Evolutionary conservation across 208 protist species (phyloP).

Genomic region (Trichomonas tenax): DNA sequence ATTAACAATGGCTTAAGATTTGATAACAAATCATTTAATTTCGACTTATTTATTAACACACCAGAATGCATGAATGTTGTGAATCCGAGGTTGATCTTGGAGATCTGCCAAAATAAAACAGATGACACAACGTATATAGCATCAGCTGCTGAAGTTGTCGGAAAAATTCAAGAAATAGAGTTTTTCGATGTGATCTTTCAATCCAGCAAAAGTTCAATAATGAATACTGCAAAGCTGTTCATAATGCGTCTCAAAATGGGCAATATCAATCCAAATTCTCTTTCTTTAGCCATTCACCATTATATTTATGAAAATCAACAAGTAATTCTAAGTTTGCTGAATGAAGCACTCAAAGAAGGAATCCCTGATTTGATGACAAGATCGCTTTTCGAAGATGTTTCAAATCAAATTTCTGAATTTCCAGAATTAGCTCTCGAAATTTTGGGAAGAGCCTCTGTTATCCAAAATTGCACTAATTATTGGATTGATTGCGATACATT

Average conservation of each 20-base stretch:
- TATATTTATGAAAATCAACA: not conserved
- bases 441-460: not conserved
- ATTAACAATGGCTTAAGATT: not conserved
- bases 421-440: not conserved
- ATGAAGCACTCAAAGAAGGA: not conserved
- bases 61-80: not conserved
- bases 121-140: not conserved
- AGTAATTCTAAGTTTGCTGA: not conserved
- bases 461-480: not conserved
- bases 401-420: not conserved
- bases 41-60: not conserved
- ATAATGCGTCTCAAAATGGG: not conserved
- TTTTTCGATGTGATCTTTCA: not conserved
- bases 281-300: not conserved
- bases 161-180: not conserved
- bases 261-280: not conserved
- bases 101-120: not conserved
- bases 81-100: not conserved
- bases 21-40: not conserved
- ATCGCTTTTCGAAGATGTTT: not conserved
- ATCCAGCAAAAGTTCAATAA: not conserved
- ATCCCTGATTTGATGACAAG: not conserved
- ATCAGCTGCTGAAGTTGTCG: not conserved
- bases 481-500: not conserved
- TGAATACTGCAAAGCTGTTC: not conserved